A percentile compares a stretch with the other conserved stretches of the same genome.
These are phyloP conservation scores for Aspergillus aculeatus DNA, from an alignment of 2,329 filamentous ascomycete genomes.

Conservation along the genomic window DNA sequence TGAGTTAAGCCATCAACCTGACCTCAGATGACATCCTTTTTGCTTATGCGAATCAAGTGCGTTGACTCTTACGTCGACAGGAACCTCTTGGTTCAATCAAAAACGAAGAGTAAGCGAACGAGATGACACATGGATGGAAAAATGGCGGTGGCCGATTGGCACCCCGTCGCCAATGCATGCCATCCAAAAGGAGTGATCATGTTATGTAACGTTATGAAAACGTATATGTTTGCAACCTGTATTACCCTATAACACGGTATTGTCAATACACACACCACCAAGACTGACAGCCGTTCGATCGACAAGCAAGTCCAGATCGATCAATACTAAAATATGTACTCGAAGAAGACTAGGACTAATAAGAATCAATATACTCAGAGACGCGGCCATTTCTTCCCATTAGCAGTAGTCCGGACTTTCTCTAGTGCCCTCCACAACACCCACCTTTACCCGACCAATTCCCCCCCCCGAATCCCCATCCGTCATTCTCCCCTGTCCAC, in stretches of 20 bases:
- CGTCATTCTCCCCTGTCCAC: background rate
- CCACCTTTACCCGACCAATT: background rate
- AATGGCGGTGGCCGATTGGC: background rate
- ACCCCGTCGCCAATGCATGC: background rate
- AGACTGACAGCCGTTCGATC: conserved; percentile 21
- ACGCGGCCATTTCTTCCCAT: background rate
- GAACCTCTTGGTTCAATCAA: background rate
- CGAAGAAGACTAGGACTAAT: background rate
- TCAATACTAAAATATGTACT: background rate
- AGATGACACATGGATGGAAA: background rate
- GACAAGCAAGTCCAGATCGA: conserved; percentile 11
- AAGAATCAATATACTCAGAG: background rate
- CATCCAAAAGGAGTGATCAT: background rate
- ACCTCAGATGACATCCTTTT: background rate
- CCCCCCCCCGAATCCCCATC: background rate
- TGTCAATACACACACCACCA: conserved; percentile 1
- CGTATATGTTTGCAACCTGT: background rate
- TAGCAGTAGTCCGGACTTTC: background rate
- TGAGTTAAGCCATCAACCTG: background rate
- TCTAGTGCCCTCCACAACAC: background rate
- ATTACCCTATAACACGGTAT: background rate
- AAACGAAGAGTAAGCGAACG: background rate
- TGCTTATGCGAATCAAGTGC: too few species aligned
- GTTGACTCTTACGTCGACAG: too few species aligned
- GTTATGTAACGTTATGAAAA: background rate